phyloP scores from a whole-genome alignment of 495 filamentous ascomycete species.

The Lindgomyces ingoldianus region DNA sequence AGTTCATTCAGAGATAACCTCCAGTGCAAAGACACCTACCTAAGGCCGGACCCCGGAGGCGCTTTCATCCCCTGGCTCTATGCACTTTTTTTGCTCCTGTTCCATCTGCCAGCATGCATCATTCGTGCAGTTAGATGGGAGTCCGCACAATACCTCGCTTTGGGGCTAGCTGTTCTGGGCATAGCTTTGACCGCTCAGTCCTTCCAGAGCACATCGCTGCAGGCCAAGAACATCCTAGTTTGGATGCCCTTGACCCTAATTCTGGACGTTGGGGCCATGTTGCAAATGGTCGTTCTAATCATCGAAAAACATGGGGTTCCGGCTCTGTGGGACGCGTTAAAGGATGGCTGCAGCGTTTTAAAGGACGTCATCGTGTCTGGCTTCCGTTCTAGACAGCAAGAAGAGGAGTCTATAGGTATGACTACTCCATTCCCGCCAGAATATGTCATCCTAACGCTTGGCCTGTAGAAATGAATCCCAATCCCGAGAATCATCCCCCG shows the following conservation, averaged over 20 bases:
- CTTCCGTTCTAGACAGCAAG: not conserved
- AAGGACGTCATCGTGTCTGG: too few species aligned
- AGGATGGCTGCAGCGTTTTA: not conserved
- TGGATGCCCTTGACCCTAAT: not conserved
- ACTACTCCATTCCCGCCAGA: too few species aligned
- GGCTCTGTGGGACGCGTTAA: not conserved
- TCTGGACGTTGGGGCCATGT: constrained; percentile 3
- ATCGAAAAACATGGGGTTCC: constrained; percentile 1
- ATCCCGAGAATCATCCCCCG: too few species aligned
- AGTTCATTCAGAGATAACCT: not conserved
- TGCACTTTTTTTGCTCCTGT: constrained; percentile 5
- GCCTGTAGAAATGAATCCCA: too few species aligned
- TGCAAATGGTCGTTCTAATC: constrained; percentile 1
- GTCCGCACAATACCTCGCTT: constrained; percentile 13
- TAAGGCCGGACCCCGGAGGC: constrained; percentile 5
- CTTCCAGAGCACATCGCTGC: not conserved
- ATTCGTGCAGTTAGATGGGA: constrained; percentile 17
- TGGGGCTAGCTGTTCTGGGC: constrained; percentile 3
- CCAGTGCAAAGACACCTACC: not conserved
- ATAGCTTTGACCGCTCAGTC: constrained; percentile 9
- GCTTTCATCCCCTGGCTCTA: constrained; percentile 12
- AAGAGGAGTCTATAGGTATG: too few species aligned
- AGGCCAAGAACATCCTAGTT: not conserved
- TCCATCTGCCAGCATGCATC: constrained; percentile 18
- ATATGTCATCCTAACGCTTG: too few species aligned